Conservation (phyloP, 805 yeast genomes). For the Metschnikowia lochheadii region DNA sequence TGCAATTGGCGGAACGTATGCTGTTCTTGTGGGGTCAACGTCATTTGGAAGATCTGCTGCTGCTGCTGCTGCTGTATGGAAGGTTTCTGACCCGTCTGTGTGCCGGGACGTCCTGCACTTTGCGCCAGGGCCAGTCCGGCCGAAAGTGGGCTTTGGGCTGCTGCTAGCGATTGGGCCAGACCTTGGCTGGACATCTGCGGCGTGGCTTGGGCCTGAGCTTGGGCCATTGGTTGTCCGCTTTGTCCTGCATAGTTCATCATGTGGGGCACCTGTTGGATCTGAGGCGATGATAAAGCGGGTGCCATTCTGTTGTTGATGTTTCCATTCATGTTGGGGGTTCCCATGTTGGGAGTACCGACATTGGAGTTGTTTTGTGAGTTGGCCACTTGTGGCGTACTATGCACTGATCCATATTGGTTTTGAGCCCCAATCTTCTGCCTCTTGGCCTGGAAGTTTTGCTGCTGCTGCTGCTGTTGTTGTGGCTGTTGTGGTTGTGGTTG, state of each 20-base stretch:
- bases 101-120: slow-evolving; percentile 9
- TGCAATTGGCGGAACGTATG: slow-evolving; percentile 39
- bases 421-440: slow-evolving; percentile 14
- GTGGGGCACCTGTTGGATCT: slow-evolving; percentile 11
- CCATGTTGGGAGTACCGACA: slow-evolving; percentile 15
- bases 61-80: slow-evolving; percentile 41
- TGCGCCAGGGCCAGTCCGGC: neutral
- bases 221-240: neutral
- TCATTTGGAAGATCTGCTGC: slow-evolving; percentile 42
- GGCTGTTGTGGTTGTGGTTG: slow-evolving; percentile 13
- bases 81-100: slow-evolving; percentile 16
- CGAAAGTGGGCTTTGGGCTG: neutral
- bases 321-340: slow-evolving; percentile 4
- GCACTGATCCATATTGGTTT: slow-evolving; percentile 7
- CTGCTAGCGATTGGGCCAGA: slow-evolving; percentile 1
- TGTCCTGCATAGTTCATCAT: slow-evolving; percentile 5
- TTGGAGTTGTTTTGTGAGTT: slow-evolving; percentile 11
- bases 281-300: slow-evolving; percentile 14
- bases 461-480: slow-evolving; percentile 5
- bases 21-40: slow-evolving; percentile 40
- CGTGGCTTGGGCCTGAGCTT: neutral
- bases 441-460: slow-evolving; percentile 12
- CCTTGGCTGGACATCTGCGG: neutral
- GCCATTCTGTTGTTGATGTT: slow-evolving; percentile 9
- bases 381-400: slow-evolving; percentile 13